Percentiles rank a stretch among this genome's conserved stretches.
Conservation (phyloP, 495 filamentous ascomycete genomes). For the Penicillium desertorum region DNA sequence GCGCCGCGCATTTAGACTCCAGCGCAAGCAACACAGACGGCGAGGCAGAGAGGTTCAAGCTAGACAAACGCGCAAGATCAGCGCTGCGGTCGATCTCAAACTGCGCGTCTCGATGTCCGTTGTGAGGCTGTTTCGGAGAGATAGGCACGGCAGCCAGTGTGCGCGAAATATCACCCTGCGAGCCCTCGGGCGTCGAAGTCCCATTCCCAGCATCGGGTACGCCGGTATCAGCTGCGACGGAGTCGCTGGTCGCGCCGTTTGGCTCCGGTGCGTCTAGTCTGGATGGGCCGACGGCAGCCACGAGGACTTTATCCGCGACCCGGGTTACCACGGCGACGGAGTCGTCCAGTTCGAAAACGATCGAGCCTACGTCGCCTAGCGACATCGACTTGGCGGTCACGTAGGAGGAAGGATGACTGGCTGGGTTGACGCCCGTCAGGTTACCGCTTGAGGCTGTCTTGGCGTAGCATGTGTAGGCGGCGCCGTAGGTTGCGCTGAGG, state of each 20-base stretch:
- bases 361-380: conserved; percentile 51
- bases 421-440: conserved; percentile 49
- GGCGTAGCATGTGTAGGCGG: conserved; percentile 50
- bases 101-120: conserved; percentile 38
- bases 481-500: conserved; percentile 49
- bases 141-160: conserved; percentile 12
- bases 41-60: conserved; percentile 44
- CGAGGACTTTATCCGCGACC: conserved; percentile 47
- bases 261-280: conserved; percentile 25
- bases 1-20: conserved; percentile 48
- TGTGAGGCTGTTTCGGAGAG: conserved; percentile 16
- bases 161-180: conserved; percentile 18
- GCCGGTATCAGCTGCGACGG: conserved; percentile 2
- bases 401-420: conserved; percentile 49
- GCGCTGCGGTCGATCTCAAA: conserved; percentile 45
- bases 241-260: conserved; percentile 17
- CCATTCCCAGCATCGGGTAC: conserved; percentile 19
- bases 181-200: conserved; percentile 15
- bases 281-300: conserved; percentile 46
- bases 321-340: conserved; percentile 48
- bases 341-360: conserved; percentile 50
- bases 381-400: conserved; percentile 49
- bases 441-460: conserved; percentile 48
- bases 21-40: conserved; percentile 45
- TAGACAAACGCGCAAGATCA: conserved; percentile 43